Percentiles rank a stretch among this genome's conserved stretches.
These are phyloP conservation scores for Rhizopogon vinicolor DNA, from an alignment of 768 basidiomycete species.

Conservation along the genomic window DNA sequence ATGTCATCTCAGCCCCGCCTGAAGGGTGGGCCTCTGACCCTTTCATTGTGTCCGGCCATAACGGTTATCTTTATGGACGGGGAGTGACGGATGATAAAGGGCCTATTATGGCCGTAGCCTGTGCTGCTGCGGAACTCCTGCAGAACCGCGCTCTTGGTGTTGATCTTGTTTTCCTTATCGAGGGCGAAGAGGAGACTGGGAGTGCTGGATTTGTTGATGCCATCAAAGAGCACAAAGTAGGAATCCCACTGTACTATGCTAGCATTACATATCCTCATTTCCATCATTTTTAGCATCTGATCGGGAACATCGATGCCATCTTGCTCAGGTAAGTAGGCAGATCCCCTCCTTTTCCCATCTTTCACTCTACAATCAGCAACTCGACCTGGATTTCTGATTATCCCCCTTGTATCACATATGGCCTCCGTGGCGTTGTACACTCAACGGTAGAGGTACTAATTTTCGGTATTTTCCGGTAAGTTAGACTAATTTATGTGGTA, in stretches of 20 bases:
- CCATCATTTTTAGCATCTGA: slow-evolving; percentile 49
- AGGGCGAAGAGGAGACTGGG: slow-evolving; percentile 97
- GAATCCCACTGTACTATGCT: slow-evolving; percentile 2
- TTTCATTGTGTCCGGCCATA: slow-evolving; percentile 73
- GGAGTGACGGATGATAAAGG: slow-evolving; percentile 96
- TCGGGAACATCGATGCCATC: slow-evolving; percentile 87
- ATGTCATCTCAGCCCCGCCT: slow-evolving; percentile 81
- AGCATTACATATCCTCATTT: neutral
- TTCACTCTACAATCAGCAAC: slow-evolving; percentile 48
- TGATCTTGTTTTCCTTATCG: slow-evolving; percentile 87
- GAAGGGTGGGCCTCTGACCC: slow-evolving; percentile 83
- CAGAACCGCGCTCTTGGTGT: slow-evolving; percentile 68
- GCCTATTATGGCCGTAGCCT: slow-evolving; percentile 87
- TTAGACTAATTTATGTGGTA: neutral
- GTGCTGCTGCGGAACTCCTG: slow-evolving; percentile 81
- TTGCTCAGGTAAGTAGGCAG: slow-evolving; percentile 60
- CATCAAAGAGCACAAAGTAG: slow-evolving; percentile 70
- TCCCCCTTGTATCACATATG: slow-evolving; percentile 92
- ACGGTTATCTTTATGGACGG: slow-evolving; percentile 88
- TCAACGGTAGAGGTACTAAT: slow-evolving; percentile 63
- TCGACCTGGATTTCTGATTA: slow-evolving; percentile 96
- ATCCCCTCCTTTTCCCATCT: neutral
- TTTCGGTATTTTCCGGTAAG: neutral
- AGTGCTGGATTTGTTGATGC: slow-evolving; percentile 82
- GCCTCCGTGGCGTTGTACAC: slow-evolving; percentile 90